Percentiles rank a stretch among this genome's conserved stretches.
Evolutionary conservation across 202 grass and related monocot species (phyloP).

Genomic region (Eragrostis tef): DNA sequence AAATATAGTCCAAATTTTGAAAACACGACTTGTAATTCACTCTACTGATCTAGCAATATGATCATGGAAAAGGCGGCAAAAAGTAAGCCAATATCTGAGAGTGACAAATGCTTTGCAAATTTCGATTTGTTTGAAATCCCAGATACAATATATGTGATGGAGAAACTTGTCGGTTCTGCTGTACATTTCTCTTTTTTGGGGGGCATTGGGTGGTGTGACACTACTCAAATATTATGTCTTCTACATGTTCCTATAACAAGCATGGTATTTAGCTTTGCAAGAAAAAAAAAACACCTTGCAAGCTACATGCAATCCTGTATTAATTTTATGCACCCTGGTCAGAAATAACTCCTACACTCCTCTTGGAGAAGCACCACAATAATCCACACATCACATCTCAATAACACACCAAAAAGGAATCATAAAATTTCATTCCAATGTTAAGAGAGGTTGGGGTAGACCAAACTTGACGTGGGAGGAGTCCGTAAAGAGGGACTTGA

Average conservation of each 20-base stretch:
- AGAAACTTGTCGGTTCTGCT: conserved; percentile 1
- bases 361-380: not conserved
- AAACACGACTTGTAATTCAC: not conserved
- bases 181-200: not conserved
- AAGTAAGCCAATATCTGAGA: conserved; percentile 2
- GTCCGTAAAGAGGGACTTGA: too few species aligned
- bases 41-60: not conserved
- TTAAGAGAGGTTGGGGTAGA: too few species aligned
- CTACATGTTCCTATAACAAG: conserved; percentile 18
- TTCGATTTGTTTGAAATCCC: conserved; percentile 1
- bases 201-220: not conserved
- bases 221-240: conserved; percentile 31
- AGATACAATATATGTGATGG: conserved; percentile 4
- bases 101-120: not conserved
- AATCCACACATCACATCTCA: not conserved
- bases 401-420: not conserved
- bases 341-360: not conserved
- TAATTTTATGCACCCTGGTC: not conserved
- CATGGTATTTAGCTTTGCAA: conserved; percentile 23
- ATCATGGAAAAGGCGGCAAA: not conserved
- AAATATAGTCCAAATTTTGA: not conserved
- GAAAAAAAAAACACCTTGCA: conserved; percentile 29
- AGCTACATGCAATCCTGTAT: not conserved
- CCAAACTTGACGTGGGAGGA: too few species aligned
- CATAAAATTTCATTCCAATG: not conserved